These are phyloP conservation scores for Nissolia schottii DNA, from an alignment of 306 rosid species.

Conservation along the genomic window DNA sequence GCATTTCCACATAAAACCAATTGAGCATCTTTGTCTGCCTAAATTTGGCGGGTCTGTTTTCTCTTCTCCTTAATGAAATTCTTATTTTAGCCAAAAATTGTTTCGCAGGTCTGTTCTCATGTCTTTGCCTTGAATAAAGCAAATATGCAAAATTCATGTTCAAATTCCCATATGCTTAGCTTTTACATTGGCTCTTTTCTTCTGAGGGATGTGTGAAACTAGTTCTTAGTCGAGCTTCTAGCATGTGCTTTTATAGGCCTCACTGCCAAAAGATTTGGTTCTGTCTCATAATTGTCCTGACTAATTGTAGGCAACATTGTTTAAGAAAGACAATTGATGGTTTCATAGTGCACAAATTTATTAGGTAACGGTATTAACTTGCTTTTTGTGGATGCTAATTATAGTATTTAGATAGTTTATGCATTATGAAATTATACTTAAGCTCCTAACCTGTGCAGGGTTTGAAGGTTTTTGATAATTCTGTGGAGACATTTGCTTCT, in stretches of 20 bases:
- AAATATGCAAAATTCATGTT: slow-evolving; percentile 1
- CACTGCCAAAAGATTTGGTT: neutral
- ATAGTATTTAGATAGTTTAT: slow-evolving; percentile 1
- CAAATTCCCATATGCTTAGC: neutral
- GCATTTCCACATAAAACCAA: slow-evolving; percentile 12
- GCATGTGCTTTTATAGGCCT: neutral
- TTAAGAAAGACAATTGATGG: neutral
- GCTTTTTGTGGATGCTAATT: neutral
- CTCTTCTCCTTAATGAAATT: no score
- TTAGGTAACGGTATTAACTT: neutral
- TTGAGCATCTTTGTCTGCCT: neutral
- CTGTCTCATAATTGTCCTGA: neutral
- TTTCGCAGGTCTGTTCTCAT: no score
- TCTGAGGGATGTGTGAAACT: neutral
- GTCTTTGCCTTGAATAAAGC: neutral
- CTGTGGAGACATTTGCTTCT: slow-evolving; percentile 89
- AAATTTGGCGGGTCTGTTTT: neutral
- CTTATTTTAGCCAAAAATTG: no score
- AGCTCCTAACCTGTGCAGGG: slow-evolving; percentile 45
- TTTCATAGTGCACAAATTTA: neutral
- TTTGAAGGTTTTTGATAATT: slow-evolving; percentile 78
- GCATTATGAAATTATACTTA: slow-evolving; percentile 6
- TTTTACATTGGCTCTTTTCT: neutral
- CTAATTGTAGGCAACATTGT: neutral
- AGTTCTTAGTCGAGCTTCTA: slow-evolving; percentile 6